phyloP scores from a whole-genome alignment of 1,284 basidiomycete genomes.

The Taiwanofungus camphoratus region DNA sequence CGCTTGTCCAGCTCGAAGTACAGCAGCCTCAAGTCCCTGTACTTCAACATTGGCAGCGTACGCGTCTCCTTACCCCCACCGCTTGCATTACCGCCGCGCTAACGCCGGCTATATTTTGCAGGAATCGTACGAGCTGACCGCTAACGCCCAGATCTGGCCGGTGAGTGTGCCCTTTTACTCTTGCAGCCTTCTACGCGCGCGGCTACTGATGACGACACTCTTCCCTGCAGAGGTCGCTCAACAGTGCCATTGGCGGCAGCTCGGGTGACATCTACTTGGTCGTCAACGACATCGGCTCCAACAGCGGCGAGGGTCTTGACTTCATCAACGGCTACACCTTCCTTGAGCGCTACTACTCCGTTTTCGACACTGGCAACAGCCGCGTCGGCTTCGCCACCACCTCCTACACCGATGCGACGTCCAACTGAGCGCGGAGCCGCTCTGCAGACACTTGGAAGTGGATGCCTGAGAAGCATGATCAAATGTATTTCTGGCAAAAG shows the following conservation, averaged over 20 bases:
- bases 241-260: constrained; percentile 38
- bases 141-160: constrained; percentile 49
- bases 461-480: too few species aligned
- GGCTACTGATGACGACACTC: not conserved
- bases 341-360: constrained; percentile 58
- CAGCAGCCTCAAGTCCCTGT: constrained; percentile 32
- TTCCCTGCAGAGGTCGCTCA: constrained; percentile 25
- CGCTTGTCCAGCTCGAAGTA: constrained; percentile 33
- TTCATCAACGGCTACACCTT: constrained; percentile 33
- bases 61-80: constrained; percentile 8
- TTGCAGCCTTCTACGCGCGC: not conserved
- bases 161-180: constrained; percentile 17
- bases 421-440: constrained; percentile 42
- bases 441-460: too few species aligned
- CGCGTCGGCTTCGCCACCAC: constrained; percentile 42
- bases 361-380: constrained; percentile 51
- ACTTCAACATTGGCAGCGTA: constrained; percentile 37
- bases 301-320: constrained; percentile 29
- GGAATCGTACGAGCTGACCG: constrained; percentile 34
- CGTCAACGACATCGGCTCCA: constrained; percentile 26
- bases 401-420: constrained; percentile 47
- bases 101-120: constrained; percentile 11
- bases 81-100: not conserved
- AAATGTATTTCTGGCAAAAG: too few species aligned
- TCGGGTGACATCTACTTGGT: constrained; percentile 42